phyloP scores from a whole-genome alignment of 495 filamentous ascomycete genomes.

The Aspergillus affinis region DNA sequence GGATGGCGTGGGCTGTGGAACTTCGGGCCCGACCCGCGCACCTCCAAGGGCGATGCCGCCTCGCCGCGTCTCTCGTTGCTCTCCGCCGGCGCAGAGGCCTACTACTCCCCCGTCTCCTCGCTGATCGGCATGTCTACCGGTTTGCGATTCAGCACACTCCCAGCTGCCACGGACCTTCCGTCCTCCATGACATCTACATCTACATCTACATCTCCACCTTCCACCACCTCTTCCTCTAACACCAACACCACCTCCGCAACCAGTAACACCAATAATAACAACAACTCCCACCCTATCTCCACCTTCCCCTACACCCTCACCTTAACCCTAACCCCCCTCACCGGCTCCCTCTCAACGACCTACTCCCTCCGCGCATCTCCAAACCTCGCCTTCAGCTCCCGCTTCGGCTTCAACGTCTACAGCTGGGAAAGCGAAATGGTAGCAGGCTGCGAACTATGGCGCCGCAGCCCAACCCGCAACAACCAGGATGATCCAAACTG shows the following conservation, averaged over 20 bases:
- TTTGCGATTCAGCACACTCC: slow-evolving; percentile 84
- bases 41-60: slow-evolving; percentile 20
- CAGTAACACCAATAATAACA: slow-evolving; percentile 86
- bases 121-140: slow-evolving; percentile 81
- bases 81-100: slow-evolving; percentile 86
- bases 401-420: slow-evolving; percentile 96
- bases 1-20: slow-evolving; percentile 91
- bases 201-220: slow-evolving; percentile 27
- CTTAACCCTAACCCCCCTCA: slow-evolving; percentile 84
- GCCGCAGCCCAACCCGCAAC: slow-evolving; percentile 44
- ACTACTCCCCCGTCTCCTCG: slow-evolving; percentile 91
- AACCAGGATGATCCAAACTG: slow-evolving; percentile 26
- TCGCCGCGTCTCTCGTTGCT: slow-evolving; percentile 47
- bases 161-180: slow-evolving; percentile 66
- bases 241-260: slow-evolving; percentile 87
- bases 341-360: slow-evolving; percentile 84
- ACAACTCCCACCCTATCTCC: slow-evolving; percentile 65
- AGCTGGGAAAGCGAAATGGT: slow-evolving; percentile 94
- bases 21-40: slow-evolving; percentile 77
- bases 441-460: slow-evolving; percentile 88
- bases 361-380: slow-evolving; percentile 85
- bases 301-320: slow-evolving; percentile 88
- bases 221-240: slow-evolving; percentile 65
- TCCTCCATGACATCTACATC: slow-evolving; percentile 19
- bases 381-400: slow-evolving; percentile 78